Base-by-base conservation (phyloP, 139 green algal genomes). In the Chlorella sp. region DNA sequence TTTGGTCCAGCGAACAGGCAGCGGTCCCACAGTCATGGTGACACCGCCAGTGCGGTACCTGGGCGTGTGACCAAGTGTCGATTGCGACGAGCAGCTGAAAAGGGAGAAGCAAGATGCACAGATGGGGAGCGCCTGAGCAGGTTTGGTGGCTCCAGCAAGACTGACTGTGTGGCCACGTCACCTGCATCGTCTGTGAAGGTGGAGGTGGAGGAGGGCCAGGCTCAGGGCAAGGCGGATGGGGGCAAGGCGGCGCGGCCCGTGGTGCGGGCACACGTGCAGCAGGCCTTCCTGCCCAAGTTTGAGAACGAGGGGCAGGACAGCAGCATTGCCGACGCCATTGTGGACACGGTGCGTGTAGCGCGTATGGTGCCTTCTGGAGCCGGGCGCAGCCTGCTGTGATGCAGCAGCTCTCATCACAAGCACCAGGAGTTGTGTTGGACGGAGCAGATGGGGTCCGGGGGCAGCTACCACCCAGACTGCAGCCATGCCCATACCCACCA, bases 231-330 rank as follows among this genome's bases (percentile, higher is more conserved):
- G 49, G 49, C 14, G 49, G 14, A 59, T 20, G 20, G 49, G 14
- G 14, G 14, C 49, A 26, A 20, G 29, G 3, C 29, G 6, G 55
- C 17, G 55, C 35, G 10, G n/a, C 29, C 6, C 14, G 51, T 84
- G 27, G 14, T 73, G 27, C 55, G 34, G 14, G 81, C 78, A 0
- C 31, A 35, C 0, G 84, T 87, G 74, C 81, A 87, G 64, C 84
- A 89, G 64, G 81, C 84, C 49, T 89, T 89, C 70, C 78, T 89
- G 62, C 84, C 84, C 51, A 89, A 89, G 81, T 89, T 89, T 65
- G 81, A 89, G 61, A 89, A 87, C 29, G 84, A 89, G 74, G 80
- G 68, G 27, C 76, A 89, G 77, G 84, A 83, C 42, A 68, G 35
- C 31, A 79, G 50, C 59, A 70, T 83, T 29, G 77, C 81, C 30